These are phyloP conservation scores for Blastobotrys robertii DNA, from an alignment of 805 yeast genomes.

Conservation along the genomic window DNA sequence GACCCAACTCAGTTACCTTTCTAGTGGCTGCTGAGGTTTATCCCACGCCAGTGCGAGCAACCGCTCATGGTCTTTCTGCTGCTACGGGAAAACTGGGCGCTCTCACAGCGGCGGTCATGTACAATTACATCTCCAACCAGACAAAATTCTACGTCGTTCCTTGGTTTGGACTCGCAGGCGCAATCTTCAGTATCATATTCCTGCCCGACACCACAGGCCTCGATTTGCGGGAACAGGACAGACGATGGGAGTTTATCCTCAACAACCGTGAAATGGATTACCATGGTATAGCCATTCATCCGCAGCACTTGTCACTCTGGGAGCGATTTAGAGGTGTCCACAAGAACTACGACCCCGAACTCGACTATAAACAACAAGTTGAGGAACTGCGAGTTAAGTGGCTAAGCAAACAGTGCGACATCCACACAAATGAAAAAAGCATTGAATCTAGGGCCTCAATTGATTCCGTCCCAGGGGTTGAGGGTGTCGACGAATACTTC, in stretches of 20 bases:
- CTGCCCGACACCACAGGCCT: slow-evolving; percentile 31
- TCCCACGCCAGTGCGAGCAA: slow-evolving; percentile 58
- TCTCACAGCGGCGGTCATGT: slow-evolving; percentile 39
- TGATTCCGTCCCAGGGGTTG: too few relatives aligned
- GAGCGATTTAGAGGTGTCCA: slow-evolving; percentile 27
- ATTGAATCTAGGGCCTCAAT: too few relatives aligned
- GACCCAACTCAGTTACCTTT: slow-evolving; percentile 57
- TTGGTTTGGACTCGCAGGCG: slow-evolving; percentile 32
- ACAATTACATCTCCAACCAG: slow-evolving; percentile 28
- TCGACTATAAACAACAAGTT: slow-evolving; percentile 30
- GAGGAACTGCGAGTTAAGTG: slow-evolving; percentile 29
- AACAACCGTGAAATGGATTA: slow-evolving; percentile 29
- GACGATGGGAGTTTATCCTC: slow-evolving; percentile 27
- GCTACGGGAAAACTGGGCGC: slow-evolving; percentile 60
- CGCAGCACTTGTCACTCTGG: slow-evolving; percentile 28
- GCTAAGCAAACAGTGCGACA: slow-evolving; percentile 25
- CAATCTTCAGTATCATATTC: slow-evolving; percentile 26
- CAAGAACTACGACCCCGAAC: slow-evolving; percentile 30
- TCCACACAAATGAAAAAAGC: too few relatives aligned
- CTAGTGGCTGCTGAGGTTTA: slow-evolving; percentile 54
- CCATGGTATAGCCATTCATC: slow-evolving; percentile 32
- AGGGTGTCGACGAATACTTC: slow-evolving; percentile 25
- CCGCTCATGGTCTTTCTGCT: slow-evolving; percentile 59
- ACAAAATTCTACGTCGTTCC: slow-evolving; percentile 30
- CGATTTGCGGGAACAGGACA: slow-evolving; percentile 30